Evolutionary conservation across 495 filamentous ascomycete genomes (phyloP).

Genomic region (Aspergillus incahuasiensis): DNA sequence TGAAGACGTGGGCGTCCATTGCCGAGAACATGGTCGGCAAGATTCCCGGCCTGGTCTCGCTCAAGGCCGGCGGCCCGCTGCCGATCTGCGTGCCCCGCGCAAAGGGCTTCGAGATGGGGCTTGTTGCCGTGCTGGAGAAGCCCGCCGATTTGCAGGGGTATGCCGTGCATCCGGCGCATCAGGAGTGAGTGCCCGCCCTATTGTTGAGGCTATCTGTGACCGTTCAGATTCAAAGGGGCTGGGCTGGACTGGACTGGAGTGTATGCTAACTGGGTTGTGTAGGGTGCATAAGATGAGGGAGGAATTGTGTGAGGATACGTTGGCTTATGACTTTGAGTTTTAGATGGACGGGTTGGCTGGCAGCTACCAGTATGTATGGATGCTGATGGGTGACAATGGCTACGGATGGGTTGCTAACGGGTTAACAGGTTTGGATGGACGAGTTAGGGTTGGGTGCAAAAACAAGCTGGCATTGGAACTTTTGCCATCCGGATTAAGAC

Average conservation of each 20-base stretch:
- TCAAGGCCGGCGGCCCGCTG: conserved; percentile 29
- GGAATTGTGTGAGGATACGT: conserved; percentile 41
- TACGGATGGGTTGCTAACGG: background rate
- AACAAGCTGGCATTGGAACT: conserved; percentile 4
- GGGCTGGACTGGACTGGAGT: conserved; percentile 2
- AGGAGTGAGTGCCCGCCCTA: conserved; percentile 28
- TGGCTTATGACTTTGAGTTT: conserved; percentile 45
- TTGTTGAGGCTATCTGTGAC: too few species aligned
- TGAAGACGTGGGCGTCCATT: conserved; percentile 26
- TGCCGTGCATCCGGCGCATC: conserved; percentile 36
- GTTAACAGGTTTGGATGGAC: background rate
- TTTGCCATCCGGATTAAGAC: conserved; percentile 3
- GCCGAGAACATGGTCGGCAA: conserved; percentile 35
- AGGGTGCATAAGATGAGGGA: conserved; percentile 41
- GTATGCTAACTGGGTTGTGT: background rate
- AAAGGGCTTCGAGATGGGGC: conserved; percentile 40
- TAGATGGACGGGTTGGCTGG: background rate
- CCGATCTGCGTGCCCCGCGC: conserved; percentile 37
- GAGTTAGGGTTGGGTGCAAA: background rate
- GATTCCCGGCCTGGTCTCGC: conserved; percentile 34
- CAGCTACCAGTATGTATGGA: too few species aligned
- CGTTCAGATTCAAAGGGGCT: too few species aligned
- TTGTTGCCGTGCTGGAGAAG: conserved; percentile 39
- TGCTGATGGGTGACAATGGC: too few species aligned
- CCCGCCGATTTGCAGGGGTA: conserved; percentile 34